Evolutionary conservation across 305 asterid genomes (phyloP), one percentile per base, ranked within the genome.

Genomic region (Fraxinus sp.): DNA sequence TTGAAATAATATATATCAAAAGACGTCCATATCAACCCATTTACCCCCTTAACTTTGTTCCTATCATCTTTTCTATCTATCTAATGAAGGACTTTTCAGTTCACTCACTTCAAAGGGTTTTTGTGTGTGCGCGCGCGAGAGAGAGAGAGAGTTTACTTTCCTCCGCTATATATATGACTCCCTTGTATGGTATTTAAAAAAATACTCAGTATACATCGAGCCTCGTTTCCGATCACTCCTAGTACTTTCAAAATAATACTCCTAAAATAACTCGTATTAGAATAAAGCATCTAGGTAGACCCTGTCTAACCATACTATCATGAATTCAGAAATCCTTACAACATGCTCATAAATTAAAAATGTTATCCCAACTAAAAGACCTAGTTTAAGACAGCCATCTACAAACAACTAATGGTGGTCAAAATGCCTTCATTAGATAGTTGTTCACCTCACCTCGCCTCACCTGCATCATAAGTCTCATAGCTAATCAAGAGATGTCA

Each of bases 261-360:
- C 64, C 22, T 16, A 16, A 52, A 52, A 16, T 52, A 52, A 52
- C 24, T 16, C 64, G 46, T 39, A 16, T 16, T 18, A 18, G 3
- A 57, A 18, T 6, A 7, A 57, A 57, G 28, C 28, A 57, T 18
- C 68, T 57, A 26, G 68, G 68, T 57, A 57, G 28, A 57, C 13
- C 71, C 80, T 24, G 36, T 30, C 78, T 30, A 68, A 80, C 76
- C 77, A 44, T n/a, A 6, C 80, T 59, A 79, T 41, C 66, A 49
- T 26, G 49, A 20, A 80, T 66, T 76, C 80, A 78, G 22, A 62
- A 74, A 64, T 77, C 18, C 66, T 68, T 68, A 9, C 28, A 20
- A 66, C n/a, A 35, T 72, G 57, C 78, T 80, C 73, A 26, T 28
- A 76, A 37, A 76, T 81, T 57, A 20, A 75, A 18, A 83, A 52